Percentiles rank a stretch among this genome's conserved stretches.
Evolutionary conservation across 2,329 filamentous ascomycete species (phyloP).

Genomic region (Ophiognomonia clavigignenti-juglandacearum): DNA sequence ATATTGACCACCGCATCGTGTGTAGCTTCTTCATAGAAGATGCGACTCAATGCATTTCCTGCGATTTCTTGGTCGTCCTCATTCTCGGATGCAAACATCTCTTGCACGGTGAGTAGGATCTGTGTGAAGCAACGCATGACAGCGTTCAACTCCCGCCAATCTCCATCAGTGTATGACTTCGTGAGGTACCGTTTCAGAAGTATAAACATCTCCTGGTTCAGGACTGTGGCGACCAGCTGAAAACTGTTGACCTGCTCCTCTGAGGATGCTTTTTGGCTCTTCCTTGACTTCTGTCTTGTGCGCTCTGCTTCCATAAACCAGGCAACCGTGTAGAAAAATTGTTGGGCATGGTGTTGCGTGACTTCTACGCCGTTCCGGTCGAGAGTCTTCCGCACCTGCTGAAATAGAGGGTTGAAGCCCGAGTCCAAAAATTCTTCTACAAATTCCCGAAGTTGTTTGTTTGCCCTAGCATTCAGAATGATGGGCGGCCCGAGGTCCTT

Average conservation of each 20-base stretch:
- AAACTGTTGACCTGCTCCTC: slow-evolving; percentile 66
- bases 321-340: slow-evolving; percentile 87
- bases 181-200: slow-evolving; percentile 81
- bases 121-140: slow-evolving; percentile 94
- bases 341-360: slow-evolving; percentile 68
- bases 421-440: slow-evolving; percentile 93
- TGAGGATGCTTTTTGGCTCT: slow-evolving; percentile 39
- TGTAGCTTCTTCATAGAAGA: slow-evolving; percentile 97
- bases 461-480: slow-evolving; percentile 67
- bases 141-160: slow-evolving; percentile 81
- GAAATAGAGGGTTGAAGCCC: slow-evolving; percentile 88
- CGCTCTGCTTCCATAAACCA: slow-evolving; percentile 93
- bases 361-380: slow-evolving; percentile 85
- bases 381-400: slow-evolving; percentile 79
- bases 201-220: slow-evolving; percentile 94
- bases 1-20: slow-evolving; percentile 83
- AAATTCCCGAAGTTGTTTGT: slow-evolving; percentile 72
- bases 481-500: slow-evolving; percentile 74
- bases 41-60: slow-evolving; percentile 90
- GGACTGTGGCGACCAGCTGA: slow-evolving; percentile 78
- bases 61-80: slow-evolving; percentile 98
- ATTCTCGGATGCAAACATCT: slow-evolving; percentile 77
- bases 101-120: slow-evolving; percentile 85
- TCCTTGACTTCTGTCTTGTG: slow-evolving; percentile 58
- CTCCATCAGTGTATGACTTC: slow-evolving; percentile 71